phyloP scores from a whole-genome alignment of 192 early-diverging fungal species.

The Cetraspora pellucida region DNA sequence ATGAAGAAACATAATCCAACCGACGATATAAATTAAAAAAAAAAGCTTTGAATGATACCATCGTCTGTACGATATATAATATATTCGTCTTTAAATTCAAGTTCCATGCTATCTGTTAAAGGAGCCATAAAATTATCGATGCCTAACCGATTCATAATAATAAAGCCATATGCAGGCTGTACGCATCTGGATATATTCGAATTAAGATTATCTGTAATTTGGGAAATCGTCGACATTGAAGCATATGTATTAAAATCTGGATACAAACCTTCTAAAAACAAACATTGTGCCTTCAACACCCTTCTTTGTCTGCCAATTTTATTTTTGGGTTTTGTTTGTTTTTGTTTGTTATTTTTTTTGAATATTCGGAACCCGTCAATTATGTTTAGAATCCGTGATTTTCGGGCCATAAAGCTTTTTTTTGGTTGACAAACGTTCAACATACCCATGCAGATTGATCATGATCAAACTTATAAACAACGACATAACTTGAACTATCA shows the following conservation, averaged over 20 bases:
- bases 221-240: too few species aligned
- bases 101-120: conserved; percentile 70
- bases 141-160: conserved; percentile 85
- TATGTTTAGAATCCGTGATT: neutral
- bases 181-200: conserved; percentile 40
- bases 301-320: conserved; percentile 68
- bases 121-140: conserved; percentile 78
- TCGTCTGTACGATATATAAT: conserved; percentile 80
- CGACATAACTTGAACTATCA: conserved; percentile 83
- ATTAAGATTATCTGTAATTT: neutral
- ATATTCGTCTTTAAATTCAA: conserved; percentile 81
- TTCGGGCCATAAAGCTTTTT: neutral
- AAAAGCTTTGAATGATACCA: conserved; percentile 46
- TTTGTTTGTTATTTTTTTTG: too few species aligned
- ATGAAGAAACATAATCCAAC: neutral
- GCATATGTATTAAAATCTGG: neutral
- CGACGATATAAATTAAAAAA: neutral
- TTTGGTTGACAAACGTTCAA: neutral
- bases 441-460: conserved; percentile 77
- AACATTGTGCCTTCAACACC: conserved; percentile 93
- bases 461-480: conserved; percentile 87
- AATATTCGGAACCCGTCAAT: neutral
- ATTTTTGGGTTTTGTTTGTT: too few species aligned
- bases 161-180: conserved; percentile 73
- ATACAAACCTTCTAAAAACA: conserved; percentile 69